phyloP scores from a whole-genome alignment of 352 stramenopile species.

The Lagenidium sp. region DNA sequence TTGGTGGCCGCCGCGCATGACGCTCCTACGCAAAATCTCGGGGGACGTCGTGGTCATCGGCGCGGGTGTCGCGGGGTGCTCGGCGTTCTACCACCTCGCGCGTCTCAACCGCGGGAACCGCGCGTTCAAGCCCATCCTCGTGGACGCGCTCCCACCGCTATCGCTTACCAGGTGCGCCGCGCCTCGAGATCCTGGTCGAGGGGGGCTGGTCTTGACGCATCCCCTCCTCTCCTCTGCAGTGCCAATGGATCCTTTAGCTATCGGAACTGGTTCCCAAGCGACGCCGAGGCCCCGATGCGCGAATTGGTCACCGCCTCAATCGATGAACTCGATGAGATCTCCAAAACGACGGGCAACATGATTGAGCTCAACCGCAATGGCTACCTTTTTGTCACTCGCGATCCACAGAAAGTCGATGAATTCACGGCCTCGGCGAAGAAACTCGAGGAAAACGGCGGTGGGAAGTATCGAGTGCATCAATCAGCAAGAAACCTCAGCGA shows the following conservation, averaged over 20 bases:
- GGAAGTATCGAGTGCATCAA: conserved; percentile 36
- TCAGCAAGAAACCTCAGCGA: conserved; percentile 20
- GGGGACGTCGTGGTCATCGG: conserved; percentile 68
- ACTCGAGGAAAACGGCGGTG: conserved; percentile 40
- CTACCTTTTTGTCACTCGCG: conserved; percentile 67
- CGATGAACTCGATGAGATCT: conserved; percentile 62
- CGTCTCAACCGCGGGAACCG: conserved; percentile 48
- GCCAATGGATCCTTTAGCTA: conserved; percentile 78
- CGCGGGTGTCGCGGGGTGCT: conserved; percentile 65
- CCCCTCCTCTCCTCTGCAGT: conserved; percentile 11
- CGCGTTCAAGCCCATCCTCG: conserved; percentile 59
- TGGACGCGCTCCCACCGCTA: conserved; percentile 52
- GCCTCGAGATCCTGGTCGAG: not conserved
- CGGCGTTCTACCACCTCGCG: conserved; percentile 70
- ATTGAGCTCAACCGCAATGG: conserved; percentile 72
- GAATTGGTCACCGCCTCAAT: conserved; percentile 67
- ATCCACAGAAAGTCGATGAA: conserved; percentile 33
- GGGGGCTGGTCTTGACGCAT: too few relatives aligned
- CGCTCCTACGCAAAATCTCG: conserved; percentile 30
- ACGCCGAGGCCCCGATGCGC: conserved; percentile 51
- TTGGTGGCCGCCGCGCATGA: too few relatives aligned
- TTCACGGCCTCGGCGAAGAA: conserved; percentile 37
- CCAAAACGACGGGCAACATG: conserved; percentile 43
- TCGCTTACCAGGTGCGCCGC: conserved; percentile 45
- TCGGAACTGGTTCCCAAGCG: conserved; percentile 75